Conservation (phyloP, 106 monocot genomes). For the Triglochin maritima region DNA sequence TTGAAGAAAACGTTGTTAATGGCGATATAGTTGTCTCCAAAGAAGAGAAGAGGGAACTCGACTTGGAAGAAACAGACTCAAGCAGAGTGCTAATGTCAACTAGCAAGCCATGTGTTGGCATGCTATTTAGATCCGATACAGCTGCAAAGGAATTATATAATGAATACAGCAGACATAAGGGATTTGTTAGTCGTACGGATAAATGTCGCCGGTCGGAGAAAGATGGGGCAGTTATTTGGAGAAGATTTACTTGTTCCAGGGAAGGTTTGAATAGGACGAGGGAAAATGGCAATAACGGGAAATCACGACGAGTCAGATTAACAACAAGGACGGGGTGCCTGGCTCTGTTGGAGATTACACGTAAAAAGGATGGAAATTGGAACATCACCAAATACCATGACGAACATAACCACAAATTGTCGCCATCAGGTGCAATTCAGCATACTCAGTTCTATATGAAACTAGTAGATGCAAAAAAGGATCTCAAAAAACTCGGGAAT, state of each 20-base stretch:
- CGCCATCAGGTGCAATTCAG: not conserved
- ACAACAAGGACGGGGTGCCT: not conserved
- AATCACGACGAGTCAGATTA: not conserved
- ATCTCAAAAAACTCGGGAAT: not conserved
- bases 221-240: conserved; percentile 1
- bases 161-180: not conserved
- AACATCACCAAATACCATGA: not conserved
- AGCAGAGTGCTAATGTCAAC: too few species aligned
- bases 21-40: not conserved
- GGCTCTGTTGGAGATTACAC: conserved; percentile 1
- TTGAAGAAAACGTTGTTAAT: not conserved
- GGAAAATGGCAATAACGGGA: not conserved
- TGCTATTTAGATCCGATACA: not conserved
- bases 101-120: not conserved
- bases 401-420: not conserved
- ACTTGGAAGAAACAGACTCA: not conserved
- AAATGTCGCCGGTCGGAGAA: not conserved
- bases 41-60: not conserved
- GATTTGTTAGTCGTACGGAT: not conserved
- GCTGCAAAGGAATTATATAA: not conserved
- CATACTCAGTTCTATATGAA: not conserved
- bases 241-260: conserved; percentile 1
- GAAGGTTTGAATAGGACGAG: not conserved
- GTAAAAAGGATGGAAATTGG: not conserved
- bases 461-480: not conserved